A percentile compares a stretch with the other conserved stretches of the same genome.
Conservation (phyloP, 495 filamentous ascomycete species). For the Neohortaea acidophila region DNA sequence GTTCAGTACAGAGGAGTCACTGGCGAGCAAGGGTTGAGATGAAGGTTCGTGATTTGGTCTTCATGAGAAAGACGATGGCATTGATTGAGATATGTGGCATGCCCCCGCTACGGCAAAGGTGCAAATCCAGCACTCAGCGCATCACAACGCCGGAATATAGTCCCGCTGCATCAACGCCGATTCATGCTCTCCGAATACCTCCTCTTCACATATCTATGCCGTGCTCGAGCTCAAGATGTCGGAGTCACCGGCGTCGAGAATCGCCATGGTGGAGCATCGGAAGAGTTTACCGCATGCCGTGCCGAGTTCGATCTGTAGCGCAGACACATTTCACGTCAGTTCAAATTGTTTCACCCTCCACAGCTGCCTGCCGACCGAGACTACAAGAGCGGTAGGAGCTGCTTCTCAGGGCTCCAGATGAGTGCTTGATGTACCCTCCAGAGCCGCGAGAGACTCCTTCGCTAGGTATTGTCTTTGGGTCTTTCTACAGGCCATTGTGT, state of each 20-base stretch:
- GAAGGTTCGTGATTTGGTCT: no score
- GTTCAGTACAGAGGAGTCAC: no score
- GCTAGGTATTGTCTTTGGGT: conserved; percentile 14
- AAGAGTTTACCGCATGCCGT: conserved; percentile 87
- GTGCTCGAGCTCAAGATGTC: conserved; percentile 72
- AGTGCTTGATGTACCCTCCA: conserved; percentile 22
- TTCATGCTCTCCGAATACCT: no score
- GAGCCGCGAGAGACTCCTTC: conserved; percentile 20
- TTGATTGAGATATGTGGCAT: no score
- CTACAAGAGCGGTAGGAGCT: conserved; percentile 36
- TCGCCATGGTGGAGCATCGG: conserved; percentile 83
- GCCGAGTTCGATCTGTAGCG: conserved; percentile 76
- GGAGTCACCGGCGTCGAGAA: conserved; percentile 93
- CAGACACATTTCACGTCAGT: conserved; percentile 23
- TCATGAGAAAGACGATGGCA: no score
- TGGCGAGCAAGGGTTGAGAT: no score
- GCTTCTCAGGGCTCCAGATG: conserved; percentile 58
- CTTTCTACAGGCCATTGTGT: no score
- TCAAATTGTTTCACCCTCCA: conserved; percentile 64
- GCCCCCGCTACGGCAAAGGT: no score
- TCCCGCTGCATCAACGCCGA: no score
- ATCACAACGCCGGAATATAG: no score
- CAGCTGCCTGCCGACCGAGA: no score
- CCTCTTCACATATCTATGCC: conserved; percentile 29
- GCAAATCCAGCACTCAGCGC: no score